Evolutionary conservation across 73 alveolate genomes (phyloP), one percentile per base, ranked within the genome.

Genomic region (Paramecium biaurelia): DNA sequence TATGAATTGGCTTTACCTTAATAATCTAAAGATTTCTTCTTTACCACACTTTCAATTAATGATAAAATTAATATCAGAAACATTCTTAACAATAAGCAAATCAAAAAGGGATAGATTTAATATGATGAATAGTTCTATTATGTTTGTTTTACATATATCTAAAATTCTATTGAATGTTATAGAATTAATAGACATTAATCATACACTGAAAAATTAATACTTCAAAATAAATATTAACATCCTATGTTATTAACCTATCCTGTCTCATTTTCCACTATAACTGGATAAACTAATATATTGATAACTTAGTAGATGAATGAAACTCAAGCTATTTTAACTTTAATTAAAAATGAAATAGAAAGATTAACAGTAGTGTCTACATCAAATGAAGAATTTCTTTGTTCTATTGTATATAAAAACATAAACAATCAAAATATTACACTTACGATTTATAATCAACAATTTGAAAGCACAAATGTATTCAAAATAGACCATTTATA

Each of bases 111-210:
- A 0, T 4, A 79, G 24, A 43, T 79, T 9, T 21, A 47, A 41
- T 79, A 79, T 45, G 90, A 79, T 79, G 90, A 79, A 47, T 24
- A 43, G 12, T 79, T 79, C 74, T 79, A 79, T 79, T 79, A 79
- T 79, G 30, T 45, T 41, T 79, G 90, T 24, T 37, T 79, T 10
- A 23, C 45, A 0, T 37, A 28, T 42, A 20, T 26, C 15, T 9
- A 79, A 47, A 42, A 45, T 47, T 26, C 23, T 1, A 63, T 32
- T 2, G 70, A 79, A 79, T 79, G 90, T 79, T 41, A 38, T 11
- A 41, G 90, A 42, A 38, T 79, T 2, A 23, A 42, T 30, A 41
- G 90, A 79, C 90, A 79, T 26, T 15, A 30, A 35, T 34, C 47
- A 2, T 79, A 79, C n/a, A 45, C 56, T 21, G 26, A 24, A 42